A percentile compares a stretch with the other conserved stretches of the same genome.
phyloP scores from a whole-genome alignment of 164 flowering plant species.

The Echeveria elegans region DNA sequence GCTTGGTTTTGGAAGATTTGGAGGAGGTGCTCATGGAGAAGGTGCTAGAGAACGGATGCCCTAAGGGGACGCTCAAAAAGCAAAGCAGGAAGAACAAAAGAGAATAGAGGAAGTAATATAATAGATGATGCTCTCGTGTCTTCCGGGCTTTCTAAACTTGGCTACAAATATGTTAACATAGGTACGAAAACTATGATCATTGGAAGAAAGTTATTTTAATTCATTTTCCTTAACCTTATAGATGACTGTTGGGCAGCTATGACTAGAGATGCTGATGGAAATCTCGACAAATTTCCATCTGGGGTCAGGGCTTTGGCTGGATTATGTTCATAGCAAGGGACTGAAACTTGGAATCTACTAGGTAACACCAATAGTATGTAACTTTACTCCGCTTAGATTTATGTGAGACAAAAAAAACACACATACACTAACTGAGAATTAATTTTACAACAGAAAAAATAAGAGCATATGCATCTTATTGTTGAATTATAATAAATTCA shows the following conservation, averaged over 20 bases:
- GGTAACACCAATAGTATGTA: constrained; percentile 19
- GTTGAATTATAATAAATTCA: too few species aligned
- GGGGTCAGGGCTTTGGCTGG: constrained; percentile 66
- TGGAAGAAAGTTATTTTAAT: background rate
- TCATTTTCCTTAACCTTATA: constrained; percentile 5
- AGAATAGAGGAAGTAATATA: too few species aligned
- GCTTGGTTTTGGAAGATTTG: too few species aligned
- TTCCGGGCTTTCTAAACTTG: constrained; percentile 40
- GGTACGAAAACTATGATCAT: constrained; percentile 20
- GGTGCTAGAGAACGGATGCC: too few species aligned
- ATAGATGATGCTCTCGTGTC: constrained; percentile 61
- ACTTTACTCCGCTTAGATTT: too few species aligned
- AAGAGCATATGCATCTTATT: too few species aligned
- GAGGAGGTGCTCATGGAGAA: too few species aligned
- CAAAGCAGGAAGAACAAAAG: too few species aligned
- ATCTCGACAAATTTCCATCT: constrained; percentile 49
- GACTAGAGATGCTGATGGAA: constrained; percentile 53
- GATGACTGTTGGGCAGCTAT: constrained; percentile 75
- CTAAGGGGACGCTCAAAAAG: too few species aligned
- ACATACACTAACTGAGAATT: too few species aligned
- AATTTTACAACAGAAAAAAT: too few species aligned
- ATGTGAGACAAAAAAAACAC: too few species aligned
- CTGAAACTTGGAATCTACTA: constrained; percentile 62
- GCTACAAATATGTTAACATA: constrained; percentile 45
- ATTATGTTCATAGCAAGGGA: constrained; percentile 62